A percentile compares a stretch with the other conserved stretches of the same genome.
Conservation (phyloP, 208 protist genomes). For the Leishmania guyanensis region DNA sequence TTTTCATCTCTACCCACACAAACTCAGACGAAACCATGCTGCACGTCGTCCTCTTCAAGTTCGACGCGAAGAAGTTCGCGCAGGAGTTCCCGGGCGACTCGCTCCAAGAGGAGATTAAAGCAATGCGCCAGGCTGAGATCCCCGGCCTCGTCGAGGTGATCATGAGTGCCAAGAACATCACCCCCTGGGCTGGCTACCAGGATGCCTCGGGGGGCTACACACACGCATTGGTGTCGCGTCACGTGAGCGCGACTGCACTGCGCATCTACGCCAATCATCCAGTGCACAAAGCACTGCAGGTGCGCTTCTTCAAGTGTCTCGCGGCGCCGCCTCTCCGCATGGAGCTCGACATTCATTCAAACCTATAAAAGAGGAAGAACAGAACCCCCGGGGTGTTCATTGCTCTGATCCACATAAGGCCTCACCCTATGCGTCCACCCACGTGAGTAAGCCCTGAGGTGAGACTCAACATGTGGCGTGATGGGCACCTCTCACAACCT, state of each 20-base stretch:
- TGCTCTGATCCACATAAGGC: not conserved
- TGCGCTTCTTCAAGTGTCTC: slow-evolving; percentile 43
- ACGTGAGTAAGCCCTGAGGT: not conserved
- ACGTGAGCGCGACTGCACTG: slow-evolving; percentile 50
- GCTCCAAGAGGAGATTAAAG: slow-evolving; percentile 34
- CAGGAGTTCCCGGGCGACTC: slow-evolving; percentile 38
- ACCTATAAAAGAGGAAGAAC: slow-evolving; percentile 7
- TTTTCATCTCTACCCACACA: not conserved
- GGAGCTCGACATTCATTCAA: slow-evolving; percentile 47
- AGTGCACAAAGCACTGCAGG: slow-evolving; percentile 55
- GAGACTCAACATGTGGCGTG: not conserved
- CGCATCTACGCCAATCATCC: slow-evolving; percentile 58
- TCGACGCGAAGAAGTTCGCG: slow-evolving; percentile 48
- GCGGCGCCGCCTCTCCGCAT: slow-evolving; percentile 53
- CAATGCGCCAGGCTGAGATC: slow-evolving; percentile 35
- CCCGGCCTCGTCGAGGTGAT: slow-evolving; percentile 59
- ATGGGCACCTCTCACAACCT: not conserved
- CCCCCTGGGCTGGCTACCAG: slow-evolving; percentile 59
- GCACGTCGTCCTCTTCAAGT: slow-evolving; percentile 67
- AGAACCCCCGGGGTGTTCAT: not conserved
- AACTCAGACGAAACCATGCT: slow-evolving; percentile 21
- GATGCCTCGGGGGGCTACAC: slow-evolving; percentile 62
- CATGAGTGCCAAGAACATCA: slow-evolving; percentile 48
- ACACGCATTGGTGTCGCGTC: slow-evolving; percentile 65
- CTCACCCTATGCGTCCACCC: not conserved